Base-by-base conservation (phyloP, 2,329 filamentous ascomycete genomes). In the Penicillium sp. region DNA sequence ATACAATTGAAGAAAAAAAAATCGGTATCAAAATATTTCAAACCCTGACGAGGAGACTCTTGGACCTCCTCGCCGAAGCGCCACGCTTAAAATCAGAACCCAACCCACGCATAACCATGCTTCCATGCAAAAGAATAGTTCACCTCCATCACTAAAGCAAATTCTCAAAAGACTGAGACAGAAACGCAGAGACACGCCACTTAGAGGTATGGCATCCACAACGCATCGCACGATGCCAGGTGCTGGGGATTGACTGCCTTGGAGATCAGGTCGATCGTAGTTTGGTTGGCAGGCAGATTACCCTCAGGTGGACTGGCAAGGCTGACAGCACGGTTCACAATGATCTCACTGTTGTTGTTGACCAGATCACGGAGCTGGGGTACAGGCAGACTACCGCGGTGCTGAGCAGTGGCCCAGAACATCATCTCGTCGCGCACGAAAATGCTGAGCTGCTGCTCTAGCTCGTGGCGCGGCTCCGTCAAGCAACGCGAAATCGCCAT, bases 361-460 rank as follows among this genome's bases (percentile, higher is more conserved):
- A 96, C 93, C 61, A 88, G 85, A 56, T 95, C 90, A 22, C 90
- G 82, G 49, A 96, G 80, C 71, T 90, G 87, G 31, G 82, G 85
- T 57, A 91, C 87, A 43, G 82, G 84, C 65, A 89, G 80, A 26
- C 77, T 74, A 6, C 79, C 75, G 46, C 91, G 86, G 71, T 96
- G 90, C 61, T 87, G 84, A 63, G 87, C 89, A 3, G 90, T 96
- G 66, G 93, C 93, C 95, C 95, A 99, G 78, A 93, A 96, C 64
- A 93, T 93, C 84, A 99, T 96, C 77, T 99, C 95, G 69, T 99
- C 95, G 7, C 95, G 87, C 61, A 99, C 95, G 74, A 98, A 98
- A 57, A 99, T 85, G 55, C 89, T 91, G 49, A 99, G 84, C 58
- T 96, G 91, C 75, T 97, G 93, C 72, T 96, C 95, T n/a, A 99